These are phyloP conservation scores for Tetradesmus obliquus DNA, from an alignment of 139 green algal genomes.

Conservation along the genomic window DNA sequence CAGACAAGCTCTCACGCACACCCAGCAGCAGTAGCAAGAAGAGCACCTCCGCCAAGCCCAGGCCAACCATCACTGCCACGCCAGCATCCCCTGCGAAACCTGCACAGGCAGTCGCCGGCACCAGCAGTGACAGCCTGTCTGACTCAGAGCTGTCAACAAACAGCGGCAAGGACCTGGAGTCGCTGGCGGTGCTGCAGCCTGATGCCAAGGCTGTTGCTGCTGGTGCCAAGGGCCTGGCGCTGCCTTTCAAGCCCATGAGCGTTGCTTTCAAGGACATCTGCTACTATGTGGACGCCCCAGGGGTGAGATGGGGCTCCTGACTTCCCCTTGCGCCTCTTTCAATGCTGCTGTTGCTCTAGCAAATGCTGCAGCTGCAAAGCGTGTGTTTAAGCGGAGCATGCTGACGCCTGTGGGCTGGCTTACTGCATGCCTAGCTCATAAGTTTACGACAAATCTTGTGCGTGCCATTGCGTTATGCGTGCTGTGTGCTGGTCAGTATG, in stretches of 20 bases:
- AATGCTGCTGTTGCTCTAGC: no score
- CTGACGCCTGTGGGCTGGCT: no score
- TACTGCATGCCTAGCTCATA: no score
- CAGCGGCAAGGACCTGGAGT: neutral
- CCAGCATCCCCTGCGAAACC: neutral
- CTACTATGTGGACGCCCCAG: constrained; percentile 66
- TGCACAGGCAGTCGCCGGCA: neutral
- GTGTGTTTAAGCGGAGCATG: no score
- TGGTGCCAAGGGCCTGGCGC: constrained; percentile 6
- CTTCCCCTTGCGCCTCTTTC: neutral
- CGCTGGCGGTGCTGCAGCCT: neutral
- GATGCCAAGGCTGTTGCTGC: constrained; percentile 8
- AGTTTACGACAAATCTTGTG: neutral
- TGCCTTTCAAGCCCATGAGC: constrained; percentile 70
- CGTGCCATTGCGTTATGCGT: neutral
- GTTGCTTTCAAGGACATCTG: constrained; percentile 63
- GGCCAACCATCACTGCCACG: neutral
- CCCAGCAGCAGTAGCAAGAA: neutral
- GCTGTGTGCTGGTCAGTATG: neutral
- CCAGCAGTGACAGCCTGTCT: neutral
- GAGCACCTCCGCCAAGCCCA: neutral
- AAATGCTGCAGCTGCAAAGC: no score
- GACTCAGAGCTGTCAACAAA: neutral
- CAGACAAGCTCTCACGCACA: neutral
- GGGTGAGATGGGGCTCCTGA: neutral